These are phyloP conservation scores for Diaporthe vaccinii DNA, from an alignment of 2,329 filamentous ascomycete genomes.

Conservation along the genomic window DNA sequence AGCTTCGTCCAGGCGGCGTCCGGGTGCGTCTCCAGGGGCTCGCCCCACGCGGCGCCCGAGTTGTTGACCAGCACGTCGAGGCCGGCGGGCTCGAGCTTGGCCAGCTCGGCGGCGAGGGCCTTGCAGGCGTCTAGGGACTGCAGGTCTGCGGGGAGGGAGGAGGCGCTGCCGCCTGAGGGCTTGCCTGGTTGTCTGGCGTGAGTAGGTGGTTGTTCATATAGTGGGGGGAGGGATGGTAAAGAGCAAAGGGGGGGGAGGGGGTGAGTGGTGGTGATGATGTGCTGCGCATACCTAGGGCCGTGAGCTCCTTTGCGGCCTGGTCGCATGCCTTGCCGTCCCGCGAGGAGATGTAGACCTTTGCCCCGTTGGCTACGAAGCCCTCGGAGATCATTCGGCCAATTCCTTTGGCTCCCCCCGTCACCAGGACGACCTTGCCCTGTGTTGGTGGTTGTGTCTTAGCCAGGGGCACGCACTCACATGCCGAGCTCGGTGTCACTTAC, in stretches of 20 bases:
- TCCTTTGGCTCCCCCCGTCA: conserved; percentile 72
- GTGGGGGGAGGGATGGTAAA: no score
- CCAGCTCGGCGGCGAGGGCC: conserved; percentile 65
- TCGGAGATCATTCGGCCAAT: conserved; percentile 78
- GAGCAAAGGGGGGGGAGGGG: no score
- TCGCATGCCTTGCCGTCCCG: conserved; percentile 72
- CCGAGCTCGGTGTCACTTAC: conserved; percentile 51
- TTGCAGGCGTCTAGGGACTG: conserved; percentile 70
- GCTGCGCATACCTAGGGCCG: conserved; percentile 57
- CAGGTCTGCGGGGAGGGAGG: conserved; percentile 74
- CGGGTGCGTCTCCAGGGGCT: conserved; percentile 70
- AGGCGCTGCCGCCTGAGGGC: conserved; percentile 60
- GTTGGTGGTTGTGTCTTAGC: conserved; percentile 21
- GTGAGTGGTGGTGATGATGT: background rate
- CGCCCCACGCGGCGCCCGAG: conserved; percentile 75
- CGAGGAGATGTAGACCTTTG: conserved; percentile 75
- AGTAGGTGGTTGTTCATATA: background rate
- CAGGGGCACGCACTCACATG: background rate
- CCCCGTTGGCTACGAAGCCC: conserved; percentile 74
- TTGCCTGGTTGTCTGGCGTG: conserved; percentile 20
- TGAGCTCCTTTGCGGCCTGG: conserved; percentile 68
- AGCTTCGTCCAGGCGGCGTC: conserved; percentile 70
- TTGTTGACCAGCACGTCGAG: conserved; percentile 77
- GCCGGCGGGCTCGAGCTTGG: conserved; percentile 58
- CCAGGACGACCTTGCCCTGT: conserved; percentile 69